These are phyloP conservation scores for Desmodesmus armatus DNA, from an alignment of 139 green algal genomes.

Conservation along the genomic window DNA sequence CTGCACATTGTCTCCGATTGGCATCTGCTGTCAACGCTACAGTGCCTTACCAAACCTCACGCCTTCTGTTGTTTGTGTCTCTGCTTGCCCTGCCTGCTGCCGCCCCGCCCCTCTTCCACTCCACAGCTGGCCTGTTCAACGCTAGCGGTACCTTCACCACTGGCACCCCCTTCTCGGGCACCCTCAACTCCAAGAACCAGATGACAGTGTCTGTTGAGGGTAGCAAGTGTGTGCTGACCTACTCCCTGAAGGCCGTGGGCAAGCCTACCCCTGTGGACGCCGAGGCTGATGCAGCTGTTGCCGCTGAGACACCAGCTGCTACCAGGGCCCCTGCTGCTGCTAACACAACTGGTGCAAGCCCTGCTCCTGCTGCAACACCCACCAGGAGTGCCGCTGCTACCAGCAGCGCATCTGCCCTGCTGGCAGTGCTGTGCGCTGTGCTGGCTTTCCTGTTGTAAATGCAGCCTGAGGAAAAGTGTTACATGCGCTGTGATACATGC, in stretches of 20 bases:
- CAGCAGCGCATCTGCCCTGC: neutral
- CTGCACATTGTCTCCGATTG: neutral
- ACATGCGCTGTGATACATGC: neutral
- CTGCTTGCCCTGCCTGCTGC: neutral
- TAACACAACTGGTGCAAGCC: too few relatives aligned
- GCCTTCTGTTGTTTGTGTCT: neutral
- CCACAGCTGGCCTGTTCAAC: neutral
- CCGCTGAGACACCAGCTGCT: neutral
- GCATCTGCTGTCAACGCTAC: neutral
- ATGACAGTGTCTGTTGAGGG: constrained; percentile 4
- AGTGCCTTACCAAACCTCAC: neutral
- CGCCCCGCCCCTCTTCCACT: neutral
- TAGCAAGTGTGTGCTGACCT: constrained; percentile 14
- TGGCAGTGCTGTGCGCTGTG: neutral
- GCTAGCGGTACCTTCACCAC: neutral
- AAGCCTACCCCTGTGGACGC: neutral
- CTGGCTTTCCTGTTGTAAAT: neutral
- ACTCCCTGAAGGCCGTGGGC: neutral
- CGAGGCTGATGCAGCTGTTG: neutral
- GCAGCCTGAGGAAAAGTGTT: neutral
- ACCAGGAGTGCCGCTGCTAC: neutral
- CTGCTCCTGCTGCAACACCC: neutral
- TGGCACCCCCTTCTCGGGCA: neutral
- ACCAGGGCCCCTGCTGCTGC: neutral
- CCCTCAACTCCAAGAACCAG: neutral